Evolutionary conservation across 208 protist species (phyloP).

Genomic region (Crithidia thermophila): DNA sequence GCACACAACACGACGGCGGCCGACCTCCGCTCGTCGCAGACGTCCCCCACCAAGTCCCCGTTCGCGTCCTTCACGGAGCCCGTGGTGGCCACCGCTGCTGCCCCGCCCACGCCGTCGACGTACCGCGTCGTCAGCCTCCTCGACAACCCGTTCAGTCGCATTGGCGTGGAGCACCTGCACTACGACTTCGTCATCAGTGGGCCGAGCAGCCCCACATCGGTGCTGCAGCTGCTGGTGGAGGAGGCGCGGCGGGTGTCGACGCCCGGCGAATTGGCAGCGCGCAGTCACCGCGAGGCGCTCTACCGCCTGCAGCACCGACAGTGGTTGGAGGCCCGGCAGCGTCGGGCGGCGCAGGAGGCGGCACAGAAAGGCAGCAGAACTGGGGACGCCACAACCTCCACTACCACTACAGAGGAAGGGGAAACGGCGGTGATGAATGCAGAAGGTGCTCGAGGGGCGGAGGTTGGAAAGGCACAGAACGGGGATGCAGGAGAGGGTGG

Average conservation of each 20-base stretch:
- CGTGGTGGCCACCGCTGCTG: not conserved
- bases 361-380: not conserved
- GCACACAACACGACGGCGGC: not conserved
- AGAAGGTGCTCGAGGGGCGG: too few relatives aligned
- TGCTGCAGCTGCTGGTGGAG: conserved; percentile 41
- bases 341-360: not conserved
- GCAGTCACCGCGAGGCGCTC: conserved; percentile 19
- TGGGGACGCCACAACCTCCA: not conserved
- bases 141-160: conserved; percentile 46
- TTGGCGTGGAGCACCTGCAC: conserved; percentile 23
- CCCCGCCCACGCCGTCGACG: conserved; percentile 8
- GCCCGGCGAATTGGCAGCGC: conserved; percentile 30
- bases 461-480: too few relatives aligned
- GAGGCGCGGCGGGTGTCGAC: conserved; percentile 26
- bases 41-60: not conserved
- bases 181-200: conserved; percentile 39
- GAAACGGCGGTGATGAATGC: too few relatives aligned
- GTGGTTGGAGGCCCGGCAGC: conserved; percentile 24
- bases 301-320: conserved; percentile 26
- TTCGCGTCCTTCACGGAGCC: not conserved
- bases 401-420: not conserved
- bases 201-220: conserved; percentile 11
- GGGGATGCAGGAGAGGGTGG: too few relatives aligned
- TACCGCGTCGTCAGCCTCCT: conserved; percentile 29
- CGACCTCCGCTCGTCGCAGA: too few relatives aligned